Base-by-base conservation (phyloP, 2,329 filamentous ascomycete species). In the Furcasterigmium sp. region DNA sequence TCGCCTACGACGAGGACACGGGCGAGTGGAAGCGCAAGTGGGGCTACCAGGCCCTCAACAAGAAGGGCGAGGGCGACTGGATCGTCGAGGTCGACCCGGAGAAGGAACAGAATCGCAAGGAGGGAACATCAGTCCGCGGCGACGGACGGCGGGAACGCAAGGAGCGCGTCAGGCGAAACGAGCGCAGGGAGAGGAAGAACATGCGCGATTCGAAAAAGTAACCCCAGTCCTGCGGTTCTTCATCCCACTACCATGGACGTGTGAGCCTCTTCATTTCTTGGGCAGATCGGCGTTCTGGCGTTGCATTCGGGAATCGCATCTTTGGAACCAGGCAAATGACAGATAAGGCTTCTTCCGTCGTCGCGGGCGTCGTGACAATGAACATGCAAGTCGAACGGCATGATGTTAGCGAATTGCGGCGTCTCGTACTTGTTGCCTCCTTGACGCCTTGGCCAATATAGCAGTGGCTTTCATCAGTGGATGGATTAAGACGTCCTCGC, bases 1-100 rank as follows among this genome's bases (percentile, higher is more conserved):
- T 91, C 56, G 81, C 85, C 44, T 97, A 84, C 64, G 89, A 97
- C 65, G 87, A 95, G 66, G 81, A 76, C 46, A 86, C 73, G 25
- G 86, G 87, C 52, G 87, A 93, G 62, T 97, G 90, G 89, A 86
- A 89, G 60, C 85, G 87, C 50, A 91, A 90, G 67, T 98, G 91
- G 89, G 93, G 93, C 1, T 95, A 93, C 71, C 86, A 91, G 70
- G 91, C 85, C 48, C 83, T 87, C 63, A 93, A 93, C 65, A 91
- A 93, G 73, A 82, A 83, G 48, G 85, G 80, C 17, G 84, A 94
- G 65, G 75, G 81, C 51, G 84, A 95, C 58, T 95, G 91, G 87
- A 72, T 96, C 54, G 88, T 96, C 46, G 93, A 97, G 78, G 84
- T 98, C 42, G 85, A 95, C 59, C 80, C 85, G 63, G 80, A 84